Evolutionary conservation across 371 early-diverging fungal genomes (phyloP).

Genomic region (Mortierella sp.): DNA sequence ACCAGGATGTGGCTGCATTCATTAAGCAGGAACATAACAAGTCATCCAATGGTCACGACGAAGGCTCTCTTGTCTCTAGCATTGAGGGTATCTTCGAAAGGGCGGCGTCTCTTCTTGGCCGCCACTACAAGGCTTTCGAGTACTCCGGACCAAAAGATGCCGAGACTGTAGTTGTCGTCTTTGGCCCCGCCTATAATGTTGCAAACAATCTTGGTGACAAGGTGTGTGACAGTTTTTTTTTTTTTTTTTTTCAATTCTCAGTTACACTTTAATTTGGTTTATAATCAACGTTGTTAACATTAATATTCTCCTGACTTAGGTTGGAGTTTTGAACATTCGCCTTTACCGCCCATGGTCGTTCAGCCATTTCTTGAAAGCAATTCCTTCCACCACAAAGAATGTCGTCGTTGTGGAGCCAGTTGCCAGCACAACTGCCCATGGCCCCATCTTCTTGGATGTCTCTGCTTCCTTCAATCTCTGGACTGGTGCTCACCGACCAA

Average conservation of each 20-base stretch:
- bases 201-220: constrained; percentile 50
- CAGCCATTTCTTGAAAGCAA: constrained; percentile 70
- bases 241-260: not conserved
- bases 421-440: constrained; percentile 46
- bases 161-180: constrained; percentile 80
- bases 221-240: constrained; percentile 21
- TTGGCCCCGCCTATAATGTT: constrained; percentile 67
- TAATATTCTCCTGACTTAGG: constrained; percentile 23
- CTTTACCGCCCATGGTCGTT: constrained; percentile 88
- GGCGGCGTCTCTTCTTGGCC: constrained; percentile 61
- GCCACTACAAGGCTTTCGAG: constrained; percentile 80
- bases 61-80: constrained; percentile 48
- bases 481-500: constrained; percentile 41
- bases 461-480: constrained; percentile 78
- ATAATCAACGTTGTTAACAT: too few species aligned
- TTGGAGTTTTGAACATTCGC: constrained; percentile 83
- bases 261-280: not conserved
- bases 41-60: constrained; percentile 32
- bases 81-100: constrained; percentile 66
- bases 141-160: constrained; percentile 81
- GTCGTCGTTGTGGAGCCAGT: constrained; percentile 72
- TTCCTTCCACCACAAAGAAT: constrained; percentile 73
- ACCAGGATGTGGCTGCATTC: constrained; percentile 59
- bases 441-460: constrained; percentile 77
- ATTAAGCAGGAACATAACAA: constrained; percentile 27